phyloP scores from a whole-genome alignment of 2,329 filamentous ascomycete genomes.

The Aureobasidium melanogenum region DNA sequence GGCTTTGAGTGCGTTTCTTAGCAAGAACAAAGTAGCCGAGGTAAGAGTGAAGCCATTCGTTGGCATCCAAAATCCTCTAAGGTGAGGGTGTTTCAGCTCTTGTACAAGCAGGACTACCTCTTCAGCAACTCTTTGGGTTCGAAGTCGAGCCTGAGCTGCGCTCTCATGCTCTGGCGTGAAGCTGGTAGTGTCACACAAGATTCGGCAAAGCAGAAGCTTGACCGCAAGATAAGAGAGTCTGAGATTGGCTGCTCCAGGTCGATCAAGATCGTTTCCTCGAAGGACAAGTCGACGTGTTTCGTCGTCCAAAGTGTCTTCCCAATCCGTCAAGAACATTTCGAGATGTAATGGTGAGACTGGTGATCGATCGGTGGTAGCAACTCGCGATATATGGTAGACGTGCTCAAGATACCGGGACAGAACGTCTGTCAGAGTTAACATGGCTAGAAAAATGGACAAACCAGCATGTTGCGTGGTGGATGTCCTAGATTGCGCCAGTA shows the following conservation, averaged over 20 bases:
- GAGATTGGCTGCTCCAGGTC: constrained; percentile 27
- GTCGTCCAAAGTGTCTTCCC: neutral
- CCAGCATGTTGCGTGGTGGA: neutral
- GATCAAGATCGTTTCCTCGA: neutral
- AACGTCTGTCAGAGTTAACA: neutral
- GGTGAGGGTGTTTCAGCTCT: neutral
- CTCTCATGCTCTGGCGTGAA: neutral
- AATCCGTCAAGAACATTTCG: neutral
- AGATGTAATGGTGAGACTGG: neutral
- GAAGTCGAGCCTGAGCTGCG: neutral
- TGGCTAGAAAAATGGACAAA: neutral
- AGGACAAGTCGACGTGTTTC: neutral
- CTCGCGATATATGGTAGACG: neutral
- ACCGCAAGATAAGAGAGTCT: constrained; percentile 34
- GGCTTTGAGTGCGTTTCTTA: neutral
- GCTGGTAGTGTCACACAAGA: neutral
- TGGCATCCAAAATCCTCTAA: neutral
- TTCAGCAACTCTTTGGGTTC: neutral
- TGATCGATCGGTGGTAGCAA: neutral
- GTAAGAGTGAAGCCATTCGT: neutral
- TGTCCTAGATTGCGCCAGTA: neutral
- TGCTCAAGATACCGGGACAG: neutral
- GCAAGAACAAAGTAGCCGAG: neutral
- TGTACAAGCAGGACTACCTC: neutral
- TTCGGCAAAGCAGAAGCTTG: constrained; percentile 25